phyloP scores from a whole-genome alignment of 306 rosid genomes.

The Medicago arabica region DNA sequence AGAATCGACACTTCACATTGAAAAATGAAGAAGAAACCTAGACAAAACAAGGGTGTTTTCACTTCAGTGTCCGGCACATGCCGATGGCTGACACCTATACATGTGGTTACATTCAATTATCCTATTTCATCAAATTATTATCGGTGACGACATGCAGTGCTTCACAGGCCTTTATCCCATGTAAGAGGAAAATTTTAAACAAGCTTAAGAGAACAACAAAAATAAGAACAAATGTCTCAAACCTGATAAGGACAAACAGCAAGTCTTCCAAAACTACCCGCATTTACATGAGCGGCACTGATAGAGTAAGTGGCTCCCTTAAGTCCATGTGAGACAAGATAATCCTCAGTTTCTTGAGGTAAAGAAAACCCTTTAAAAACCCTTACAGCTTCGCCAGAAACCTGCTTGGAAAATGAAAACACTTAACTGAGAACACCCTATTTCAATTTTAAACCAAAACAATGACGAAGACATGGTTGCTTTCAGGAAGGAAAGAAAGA shows the following conservation, averaged over 20 bases:
- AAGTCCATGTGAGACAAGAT: slow-evolving; percentile 73
- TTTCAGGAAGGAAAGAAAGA: not conserved
- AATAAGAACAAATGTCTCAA: slow-evolving; percentile 4
- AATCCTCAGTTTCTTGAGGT: slow-evolving; percentile 63
- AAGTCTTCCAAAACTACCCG: slow-evolving; percentile 65
- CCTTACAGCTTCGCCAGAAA: slow-evolving; percentile 51
- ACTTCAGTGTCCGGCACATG: not conserved
- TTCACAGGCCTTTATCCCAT: not conserved
- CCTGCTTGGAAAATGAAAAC: slow-evolving; percentile 50
- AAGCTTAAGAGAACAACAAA: not conserved
- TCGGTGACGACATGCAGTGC: not conserved
- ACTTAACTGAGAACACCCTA: slow-evolving; percentile 7
- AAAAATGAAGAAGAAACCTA: too few relatives aligned
- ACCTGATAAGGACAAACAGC: slow-evolving; percentile 79
- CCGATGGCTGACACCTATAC: not conserved
- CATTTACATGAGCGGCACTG: slow-evolving; percentile 58
- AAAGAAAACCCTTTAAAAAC: slow-evolving; percentile 74
- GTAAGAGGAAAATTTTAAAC: not conserved
- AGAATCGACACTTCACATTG: not conserved
- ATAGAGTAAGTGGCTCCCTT: slow-evolving; percentile 68
- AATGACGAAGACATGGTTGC: not conserved
- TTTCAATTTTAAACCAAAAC: slow-evolving; percentile 13
- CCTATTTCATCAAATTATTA: not conserved
- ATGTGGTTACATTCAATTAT: not conserved
- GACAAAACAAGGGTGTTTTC: too few relatives aligned